Base-by-base conservation (phyloP, 352 stramenopile species). In the Phytophthora agathidicida region DNA sequence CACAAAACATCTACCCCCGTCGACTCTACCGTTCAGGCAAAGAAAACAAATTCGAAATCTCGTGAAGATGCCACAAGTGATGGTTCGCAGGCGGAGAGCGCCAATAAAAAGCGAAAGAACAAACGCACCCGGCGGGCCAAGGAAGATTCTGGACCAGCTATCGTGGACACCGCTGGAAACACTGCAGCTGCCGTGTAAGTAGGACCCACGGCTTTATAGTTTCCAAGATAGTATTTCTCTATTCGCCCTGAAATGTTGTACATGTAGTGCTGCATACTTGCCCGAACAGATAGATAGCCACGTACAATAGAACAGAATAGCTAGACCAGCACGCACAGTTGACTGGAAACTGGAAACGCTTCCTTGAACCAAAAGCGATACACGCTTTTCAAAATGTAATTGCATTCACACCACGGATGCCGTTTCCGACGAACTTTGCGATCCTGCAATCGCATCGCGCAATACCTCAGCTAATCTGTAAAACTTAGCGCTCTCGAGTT, bases 391-490 rank as follows among this genome's bases (percentile, higher is more conserved):
- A 17, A 19, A 9, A 13, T 42, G 10, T 41, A 32, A 20, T 16
- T 27, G 11, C 32, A 47, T 39, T 68, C 58, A 86, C 32, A 86
- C 76, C 23, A 82, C 44, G 7, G 76, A 86, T 9, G 68, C 57
- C 19, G 51, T 45, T 42, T 67, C 56, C 13, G 65, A 62, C 19
- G 58, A 50, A 55, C 53, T 45, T 49, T 80, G 57, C 38, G 65
- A 39, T 38, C 56, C 58, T 19, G 68, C 61, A 8, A 89, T 69
- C 1, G 80, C 68, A 14, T 89, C 76, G 2, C 80, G 80, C 20
- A 92, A 61, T 22, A 84, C 59, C 17, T 92, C 80, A 2, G 74
- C 77, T 31, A 92, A 59, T 14, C 83, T 73, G 20, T 78, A 74
- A 19, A 92, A 81, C 55, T 88, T 88, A 30, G 65, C 54, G 23